A percentile compares a stretch with the other conserved stretches of the same genome.
These are phyloP conservation scores for Phaeosphaeriaceae sp. DNA, from an alignment of 2,329 filamentous ascomycete genomes.

Conservation along the genomic window DNA sequence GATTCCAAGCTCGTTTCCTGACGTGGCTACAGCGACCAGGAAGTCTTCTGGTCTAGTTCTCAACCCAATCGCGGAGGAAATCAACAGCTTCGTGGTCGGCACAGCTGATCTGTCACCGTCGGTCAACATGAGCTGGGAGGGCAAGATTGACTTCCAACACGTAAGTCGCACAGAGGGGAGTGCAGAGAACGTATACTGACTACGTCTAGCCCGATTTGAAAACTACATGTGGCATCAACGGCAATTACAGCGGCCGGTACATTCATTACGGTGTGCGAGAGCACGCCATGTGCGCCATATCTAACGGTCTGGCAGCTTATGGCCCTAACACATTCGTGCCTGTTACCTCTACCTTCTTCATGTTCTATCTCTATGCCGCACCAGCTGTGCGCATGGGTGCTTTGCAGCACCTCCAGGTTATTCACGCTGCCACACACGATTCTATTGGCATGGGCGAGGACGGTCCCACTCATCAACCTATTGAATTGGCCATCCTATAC, in stretches of 20 bases:
- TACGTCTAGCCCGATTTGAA: constrained; percentile 32
- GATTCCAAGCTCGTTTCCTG: constrained; percentile 59
- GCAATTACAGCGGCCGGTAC: constrained; percentile 62
- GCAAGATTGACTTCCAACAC: constrained; percentile 60
- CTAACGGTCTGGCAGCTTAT: constrained; percentile 66
- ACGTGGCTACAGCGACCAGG: constrained; percentile 57
- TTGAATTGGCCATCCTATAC: constrained; percentile 64
- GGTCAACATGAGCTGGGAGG: constrained; percentile 60
- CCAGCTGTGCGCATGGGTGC: constrained; percentile 68
- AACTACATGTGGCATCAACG: constrained; percentile 59
- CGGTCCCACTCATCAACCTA: constrained; percentile 68
- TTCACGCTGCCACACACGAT: constrained; percentile 69
- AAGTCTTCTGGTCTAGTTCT: constrained; percentile 60
- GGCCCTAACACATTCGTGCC: constrained; percentile 43
- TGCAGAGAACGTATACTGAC: constrained; percentile 15
- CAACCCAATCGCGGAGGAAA: constrained; percentile 72
- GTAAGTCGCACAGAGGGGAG: constrained; percentile 39
- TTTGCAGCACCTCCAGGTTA: constrained; percentile 62
- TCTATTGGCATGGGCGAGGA: constrained; percentile 64
- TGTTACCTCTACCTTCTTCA: constrained; percentile 67
- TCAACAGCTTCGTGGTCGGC: constrained; percentile 92
- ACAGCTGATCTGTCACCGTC: constrained; percentile 62
- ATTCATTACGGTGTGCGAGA: constrained; percentile 50
- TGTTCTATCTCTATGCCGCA: constrained; percentile 68
- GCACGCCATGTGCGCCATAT: constrained; percentile 46